Percentiles rank a stretch among this genome's conserved stretches.
phyloP scores from a whole-genome alignment of 139 green algal genomes.

The Edaphochlamys debaryana region DNA sequence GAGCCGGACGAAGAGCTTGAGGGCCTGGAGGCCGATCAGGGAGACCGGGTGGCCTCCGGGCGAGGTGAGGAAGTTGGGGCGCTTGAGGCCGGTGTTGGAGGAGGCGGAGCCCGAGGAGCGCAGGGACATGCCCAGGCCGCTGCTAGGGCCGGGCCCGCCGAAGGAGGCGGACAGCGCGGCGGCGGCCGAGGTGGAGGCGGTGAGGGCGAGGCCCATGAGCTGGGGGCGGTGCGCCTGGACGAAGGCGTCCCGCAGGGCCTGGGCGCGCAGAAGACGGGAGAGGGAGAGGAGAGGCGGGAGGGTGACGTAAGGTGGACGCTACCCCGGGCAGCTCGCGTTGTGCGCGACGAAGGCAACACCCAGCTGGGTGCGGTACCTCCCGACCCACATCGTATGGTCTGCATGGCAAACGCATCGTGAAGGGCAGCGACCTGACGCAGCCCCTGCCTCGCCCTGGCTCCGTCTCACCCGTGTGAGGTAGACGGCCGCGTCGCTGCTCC shows the following conservation, averaged over 20 bases:
- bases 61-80: not conserved
- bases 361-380: too few species aligned
- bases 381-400: too few species aligned
- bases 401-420: too few species aligned
- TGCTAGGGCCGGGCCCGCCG: too few species aligned
- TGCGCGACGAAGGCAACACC: too few species aligned
- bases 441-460: not conserved
- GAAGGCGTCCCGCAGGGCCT: conserved; percentile 31
- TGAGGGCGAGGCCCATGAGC: conserved; percentile 4
- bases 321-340: too few species aligned
- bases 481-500: not conserved
- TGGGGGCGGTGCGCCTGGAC: conserved; percentile 4
- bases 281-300: too few species aligned
- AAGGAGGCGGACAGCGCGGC: not conserved
- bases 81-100: too few species aligned
- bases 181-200: not conserved
- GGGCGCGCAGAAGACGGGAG: not conserved
- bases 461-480: not conserved
- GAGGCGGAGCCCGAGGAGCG: too few species aligned
- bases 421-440: too few species aligned
- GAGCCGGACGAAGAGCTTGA: conserved; percentile 14
- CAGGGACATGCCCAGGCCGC: too few species aligned
- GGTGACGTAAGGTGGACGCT: too few species aligned
- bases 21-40: conserved; percentile 6
- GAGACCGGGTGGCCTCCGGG: not conserved